Percentiles rank a stretch among this genome's conserved stretches.
Evolutionary conservation across 192 early-diverging fungal species (phyloP).

Genomic region (Chytriomyces sp.): DNA sequence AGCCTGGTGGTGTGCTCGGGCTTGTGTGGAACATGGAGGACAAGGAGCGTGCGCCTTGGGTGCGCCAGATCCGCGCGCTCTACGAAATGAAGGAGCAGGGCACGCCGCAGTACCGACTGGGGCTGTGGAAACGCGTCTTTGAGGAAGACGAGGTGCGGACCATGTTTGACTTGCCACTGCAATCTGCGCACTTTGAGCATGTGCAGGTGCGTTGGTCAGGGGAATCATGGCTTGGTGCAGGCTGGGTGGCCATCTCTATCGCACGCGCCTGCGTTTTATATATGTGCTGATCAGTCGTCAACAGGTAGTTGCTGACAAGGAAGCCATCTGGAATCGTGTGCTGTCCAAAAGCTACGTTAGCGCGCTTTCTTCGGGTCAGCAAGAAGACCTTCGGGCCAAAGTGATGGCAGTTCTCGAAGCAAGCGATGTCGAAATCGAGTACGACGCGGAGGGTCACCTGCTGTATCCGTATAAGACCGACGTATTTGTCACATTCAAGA

Average conservation of each 20-base stretch:
- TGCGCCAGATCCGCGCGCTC: conserved; percentile 28
- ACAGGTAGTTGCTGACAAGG: not conserved
- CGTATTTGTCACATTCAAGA: not conserved
- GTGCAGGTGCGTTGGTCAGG: not conserved
- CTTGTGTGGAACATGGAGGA: conserved; percentile 56
- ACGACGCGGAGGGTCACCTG: not conserved
- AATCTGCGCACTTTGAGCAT: not conserved
- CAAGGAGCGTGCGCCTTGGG: conserved; percentile 30
- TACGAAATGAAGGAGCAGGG: conserved; percentile 49
- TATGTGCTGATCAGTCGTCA: too few relatives aligned
- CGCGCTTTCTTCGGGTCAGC: not conserved
- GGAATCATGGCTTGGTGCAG: too few relatives aligned
- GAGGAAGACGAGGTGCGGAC: conserved; percentile 22
- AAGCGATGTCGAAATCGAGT: not conserved
- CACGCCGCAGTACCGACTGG: conserved; percentile 53
- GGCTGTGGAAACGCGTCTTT: conserved; percentile 43
- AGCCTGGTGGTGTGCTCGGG: conserved; percentile 36
- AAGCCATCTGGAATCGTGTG: conserved; percentile 35
- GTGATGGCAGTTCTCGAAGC: not conserved
- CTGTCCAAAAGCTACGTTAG: conserved; percentile 43
- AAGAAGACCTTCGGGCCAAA: not conserved
- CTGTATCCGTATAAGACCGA: not conserved
- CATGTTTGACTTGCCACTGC: conserved; percentile 28
- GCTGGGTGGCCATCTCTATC: too few relatives aligned
- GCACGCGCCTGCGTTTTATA: too few relatives aligned